Conservation (phyloP, 495 filamentous ascomycete species). For the Acidiella bohemica region DNA sequence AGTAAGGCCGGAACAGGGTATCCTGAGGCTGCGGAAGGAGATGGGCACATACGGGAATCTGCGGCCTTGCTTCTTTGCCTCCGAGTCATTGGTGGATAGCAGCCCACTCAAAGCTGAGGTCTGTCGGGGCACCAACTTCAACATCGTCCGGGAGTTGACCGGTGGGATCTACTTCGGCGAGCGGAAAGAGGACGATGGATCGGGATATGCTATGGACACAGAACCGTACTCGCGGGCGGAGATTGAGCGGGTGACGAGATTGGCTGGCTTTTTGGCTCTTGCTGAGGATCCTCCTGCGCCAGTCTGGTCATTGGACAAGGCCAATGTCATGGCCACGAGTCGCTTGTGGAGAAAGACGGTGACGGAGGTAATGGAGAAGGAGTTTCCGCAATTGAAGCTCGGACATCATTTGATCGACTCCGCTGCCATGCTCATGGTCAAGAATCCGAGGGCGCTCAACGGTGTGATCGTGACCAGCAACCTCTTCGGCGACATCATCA, state of each 20-base stretch:
- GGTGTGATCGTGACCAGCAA: conserved; percentile 91
- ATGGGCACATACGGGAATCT: conserved; percentile 94
- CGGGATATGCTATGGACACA: conserved; percentile 69
- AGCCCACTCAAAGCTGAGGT: conserved; percentile 82
- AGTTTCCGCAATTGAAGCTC: conserved; percentile 78
- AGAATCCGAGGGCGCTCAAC: conserved; percentile 81
- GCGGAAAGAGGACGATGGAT: conserved; percentile 71
- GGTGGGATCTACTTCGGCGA: conserved; percentile 97
- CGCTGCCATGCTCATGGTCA: conserved; percentile 94
- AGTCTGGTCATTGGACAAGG: conserved; percentile 90
- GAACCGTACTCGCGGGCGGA: conserved; percentile 80
- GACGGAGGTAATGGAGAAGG: conserved; percentile 62
- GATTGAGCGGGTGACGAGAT: conserved; percentile 76
- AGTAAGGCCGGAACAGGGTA: conserved; percentile 87
- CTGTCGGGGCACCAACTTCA: conserved; percentile 83
- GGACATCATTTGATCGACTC: conserved; percentile 90
- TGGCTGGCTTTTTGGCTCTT: conserved; percentile 72
- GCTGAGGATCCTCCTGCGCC: conserved; percentile 65
- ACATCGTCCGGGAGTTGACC: conserved; percentile 86
- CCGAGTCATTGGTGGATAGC: conserved; percentile 69
- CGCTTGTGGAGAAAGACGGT: conserved; percentile 85
- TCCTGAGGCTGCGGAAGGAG: conserved; percentile 86
- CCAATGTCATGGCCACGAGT: conserved; percentile 85
- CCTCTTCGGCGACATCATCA: conserved; percentile 92
- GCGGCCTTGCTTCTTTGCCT: conserved; percentile 92